These are phyloP conservation scores for Cystofilobasidium ferigula DNA, from an alignment of 768 basidiomycete species.

Conservation along the genomic window DNA sequence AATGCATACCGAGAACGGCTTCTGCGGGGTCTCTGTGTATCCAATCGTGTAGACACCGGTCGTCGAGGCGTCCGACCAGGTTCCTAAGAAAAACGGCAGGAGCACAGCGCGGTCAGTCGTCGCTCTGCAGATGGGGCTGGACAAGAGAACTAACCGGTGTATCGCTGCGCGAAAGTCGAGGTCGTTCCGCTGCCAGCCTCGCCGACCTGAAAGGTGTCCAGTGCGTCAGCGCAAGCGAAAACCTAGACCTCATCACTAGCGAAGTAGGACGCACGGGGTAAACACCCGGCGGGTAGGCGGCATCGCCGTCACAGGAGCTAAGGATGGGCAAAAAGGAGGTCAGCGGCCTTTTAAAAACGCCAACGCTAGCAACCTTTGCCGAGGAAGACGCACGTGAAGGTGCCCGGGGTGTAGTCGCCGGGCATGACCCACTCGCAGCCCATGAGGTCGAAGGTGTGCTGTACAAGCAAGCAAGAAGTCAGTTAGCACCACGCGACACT, in stretches of 20 bases:
- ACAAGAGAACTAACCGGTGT: too few species aligned
- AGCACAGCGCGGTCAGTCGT: too few species aligned
- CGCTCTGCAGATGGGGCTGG: too few species aligned
- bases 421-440: constrained; percentile 37
- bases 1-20: constrained; percentile 32
- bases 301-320: constrained; percentile 43
- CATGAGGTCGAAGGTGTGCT: constrained; percentile 35
- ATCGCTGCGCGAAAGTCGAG: constrained; percentile 39
- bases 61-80: constrained; percentile 28
- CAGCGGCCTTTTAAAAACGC: too few species aligned
- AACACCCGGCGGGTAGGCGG: constrained; percentile 40
- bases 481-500: not conserved
- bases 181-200: constrained; percentile 42
- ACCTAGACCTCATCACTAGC: too few species aligned
- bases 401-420: constrained; percentile 37
- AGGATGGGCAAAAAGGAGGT: constrained; percentile 28
- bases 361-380: too few species aligned
- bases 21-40: constrained; percentile 37
- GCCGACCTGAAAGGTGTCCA: too few species aligned
- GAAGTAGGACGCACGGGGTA: too few species aligned
- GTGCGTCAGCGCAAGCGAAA: too few species aligned
- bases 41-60: constrained; percentile 36
- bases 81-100: not conserved
- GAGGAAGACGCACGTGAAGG: not conserved
- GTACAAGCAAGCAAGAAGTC: too few species aligned